These are phyloP conservation scores for Prunus salicina DNA, from an alignment of 306 rosid species.

Conservation along the genomic window DNA sequence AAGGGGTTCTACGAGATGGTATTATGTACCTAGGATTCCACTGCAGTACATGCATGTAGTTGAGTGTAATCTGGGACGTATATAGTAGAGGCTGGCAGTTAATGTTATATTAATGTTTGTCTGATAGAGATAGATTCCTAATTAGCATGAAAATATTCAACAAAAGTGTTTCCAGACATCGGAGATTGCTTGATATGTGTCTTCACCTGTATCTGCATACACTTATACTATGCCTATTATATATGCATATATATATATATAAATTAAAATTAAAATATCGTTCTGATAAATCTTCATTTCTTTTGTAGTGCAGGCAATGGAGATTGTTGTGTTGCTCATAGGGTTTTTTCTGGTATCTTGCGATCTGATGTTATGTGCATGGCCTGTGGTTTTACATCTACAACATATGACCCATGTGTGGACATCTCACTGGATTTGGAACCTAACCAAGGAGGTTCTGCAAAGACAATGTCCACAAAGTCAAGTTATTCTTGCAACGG, in stretches of 20 bases:
- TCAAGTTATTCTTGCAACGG: constrained; percentile 63
- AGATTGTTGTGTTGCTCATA: constrained; percentile 92
- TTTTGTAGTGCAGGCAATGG: constrained; percentile 68
- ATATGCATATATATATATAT: too few relatives aligned
- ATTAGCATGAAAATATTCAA: background rate
- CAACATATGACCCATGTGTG: constrained; percentile 92
- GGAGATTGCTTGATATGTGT: background rate
- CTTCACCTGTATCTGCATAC: background rate
- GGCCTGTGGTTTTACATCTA: constrained; percentile 95
- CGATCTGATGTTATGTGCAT: constrained; percentile 93
- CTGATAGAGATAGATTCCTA: background rate
- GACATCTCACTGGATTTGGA: constrained; percentile 90
- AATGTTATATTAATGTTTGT: background rate
- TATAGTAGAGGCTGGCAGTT: background rate
- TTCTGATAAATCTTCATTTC: constrained; percentile 16
- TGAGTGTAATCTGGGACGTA: background rate
- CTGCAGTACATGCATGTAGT: too few relatives aligned
- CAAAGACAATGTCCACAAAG: constrained; percentile 46
- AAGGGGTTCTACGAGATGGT: too few relatives aligned
- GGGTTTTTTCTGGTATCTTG: constrained; percentile 87
- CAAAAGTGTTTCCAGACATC: background rate
- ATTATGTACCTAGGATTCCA: too few relatives aligned
- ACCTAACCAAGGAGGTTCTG: constrained; percentile 63
- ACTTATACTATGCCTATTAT: background rate
- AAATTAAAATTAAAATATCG: background rate